A percentile compares a stretch with the other conserved stretches of the same genome.
Evolutionary conservation across 768 basidiomycete species (phyloP).

Genomic region (Phylloporus scabripes): DNA sequence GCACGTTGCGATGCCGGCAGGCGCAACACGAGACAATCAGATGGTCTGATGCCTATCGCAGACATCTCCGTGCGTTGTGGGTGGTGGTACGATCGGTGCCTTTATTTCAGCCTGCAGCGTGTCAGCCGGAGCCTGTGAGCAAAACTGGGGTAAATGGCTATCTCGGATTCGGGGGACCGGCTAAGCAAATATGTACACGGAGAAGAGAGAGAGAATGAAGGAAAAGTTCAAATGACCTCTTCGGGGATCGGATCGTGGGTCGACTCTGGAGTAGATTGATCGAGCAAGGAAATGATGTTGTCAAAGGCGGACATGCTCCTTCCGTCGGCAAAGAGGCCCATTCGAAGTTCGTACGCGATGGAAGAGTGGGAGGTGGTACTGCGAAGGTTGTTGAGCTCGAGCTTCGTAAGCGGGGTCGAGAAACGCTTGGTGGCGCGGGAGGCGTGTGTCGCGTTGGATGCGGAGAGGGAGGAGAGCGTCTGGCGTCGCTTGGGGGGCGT

Average conservation of each 20-base stretch:
- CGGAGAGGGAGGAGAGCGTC: slow-evolving; percentile 7
- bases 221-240: slow-evolving; percentile 6
- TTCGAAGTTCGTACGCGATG: slow-evolving; percentile 22
- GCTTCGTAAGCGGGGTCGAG: slow-evolving; percentile 17
- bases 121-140: neutral
- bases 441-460: neutral
- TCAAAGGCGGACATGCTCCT: slow-evolving; percentile 21
- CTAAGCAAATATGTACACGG: neutral
- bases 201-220: neutral
- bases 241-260: slow-evolving; percentile 1
- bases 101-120: neutral
- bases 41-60: neutral
- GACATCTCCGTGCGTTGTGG: neutral
- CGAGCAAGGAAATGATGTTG: slow-evolving; percentile 26
- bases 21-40: neutral
- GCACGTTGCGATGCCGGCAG: neutral
- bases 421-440: slow-evolving; percentile 7
- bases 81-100: neutral
- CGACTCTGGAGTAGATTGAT: slow-evolving; percentile 20
- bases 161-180: neutral
- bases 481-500: slow-evolving; percentile 9
- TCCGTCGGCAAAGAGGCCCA: slow-evolving; percentile 23
- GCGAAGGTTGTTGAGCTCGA: slow-evolving; percentile 8
- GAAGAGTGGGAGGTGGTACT: slow-evolving; percentile 24
- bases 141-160: neutral